Evolutionary conservation across 164 flowering plant genomes (phyloP).

Genomic region (Vitis rupestris): DNA sequence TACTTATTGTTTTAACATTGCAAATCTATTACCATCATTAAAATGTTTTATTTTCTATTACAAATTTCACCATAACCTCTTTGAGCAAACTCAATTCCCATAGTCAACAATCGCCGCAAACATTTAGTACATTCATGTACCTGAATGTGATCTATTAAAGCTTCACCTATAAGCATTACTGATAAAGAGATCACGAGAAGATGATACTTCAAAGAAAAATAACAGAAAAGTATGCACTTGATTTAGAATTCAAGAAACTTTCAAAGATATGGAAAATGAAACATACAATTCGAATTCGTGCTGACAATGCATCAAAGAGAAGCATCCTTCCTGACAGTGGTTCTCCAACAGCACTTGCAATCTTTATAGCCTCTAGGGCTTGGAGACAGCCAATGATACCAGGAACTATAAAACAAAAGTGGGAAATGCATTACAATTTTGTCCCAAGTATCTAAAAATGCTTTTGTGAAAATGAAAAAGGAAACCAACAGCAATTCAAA

Average conservation of each 20-base stretch:
- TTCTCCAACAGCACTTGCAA: constrained; percentile 83
- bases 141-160: background rate
- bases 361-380: constrained; percentile 93
- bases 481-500: background rate
- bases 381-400: constrained; percentile 97
- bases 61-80: no score
- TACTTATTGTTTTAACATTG: no score
- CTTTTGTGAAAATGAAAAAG: background rate
- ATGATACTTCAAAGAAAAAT: background rate
- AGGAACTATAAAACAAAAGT: constrained; percentile 57
- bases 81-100: no score
- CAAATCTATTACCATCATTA: no score
- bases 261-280: background rate
- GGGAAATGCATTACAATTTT: background rate
- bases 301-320: constrained; percentile 85
- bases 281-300: constrained; percentile 77
- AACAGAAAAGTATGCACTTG: background rate
- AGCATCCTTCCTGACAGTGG: constrained; percentile 92
- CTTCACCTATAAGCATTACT: background rate
- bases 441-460: background rate
- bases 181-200: background rate
- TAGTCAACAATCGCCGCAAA: no score
- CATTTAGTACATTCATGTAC: no score
- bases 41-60: no score
- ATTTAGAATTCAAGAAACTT: background rate